These are phyloP conservation scores for Neurospora intermedia DNA, from an alignment of 495 filamentous ascomycete species.

Conservation along the genomic window DNA sequence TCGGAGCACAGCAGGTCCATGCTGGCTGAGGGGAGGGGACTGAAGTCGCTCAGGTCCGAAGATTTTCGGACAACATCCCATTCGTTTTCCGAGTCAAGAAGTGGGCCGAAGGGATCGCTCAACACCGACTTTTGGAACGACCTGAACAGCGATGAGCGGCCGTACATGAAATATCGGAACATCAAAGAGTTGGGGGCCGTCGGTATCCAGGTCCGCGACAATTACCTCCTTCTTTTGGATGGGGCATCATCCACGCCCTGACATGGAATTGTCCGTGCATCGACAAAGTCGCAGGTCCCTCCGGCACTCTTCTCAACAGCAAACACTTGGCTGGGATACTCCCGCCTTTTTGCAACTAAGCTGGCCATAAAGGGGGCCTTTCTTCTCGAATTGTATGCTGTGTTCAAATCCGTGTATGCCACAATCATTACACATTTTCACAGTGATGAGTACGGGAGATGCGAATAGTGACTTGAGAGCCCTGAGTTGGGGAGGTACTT, in stretches of 20 bases:
- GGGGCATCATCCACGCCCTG: neutral
- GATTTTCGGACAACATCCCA: neutral
- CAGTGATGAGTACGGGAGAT: too few relatives aligned
- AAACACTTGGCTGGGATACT: neutral
- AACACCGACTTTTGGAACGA: neutral
- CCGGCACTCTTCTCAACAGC: neutral
- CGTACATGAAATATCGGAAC: neutral
- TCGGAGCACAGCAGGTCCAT: neutral
- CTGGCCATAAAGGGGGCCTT: neutral
- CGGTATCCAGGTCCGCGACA: too few relatives aligned
- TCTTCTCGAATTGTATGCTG: neutral
- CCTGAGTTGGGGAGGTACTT: neutral
- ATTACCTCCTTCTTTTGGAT: too few relatives aligned
- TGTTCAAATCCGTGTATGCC: neutral
- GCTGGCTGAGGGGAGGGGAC: neutral
- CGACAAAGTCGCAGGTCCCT: neutral
- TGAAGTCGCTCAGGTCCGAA: neutral
- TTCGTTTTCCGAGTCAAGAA: neutral
- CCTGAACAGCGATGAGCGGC: neutral
- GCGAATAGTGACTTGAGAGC: neutral
- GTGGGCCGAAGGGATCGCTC: neutral
- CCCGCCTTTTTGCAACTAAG: neutral
- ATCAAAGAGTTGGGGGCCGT: neutral
- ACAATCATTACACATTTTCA: neutral
- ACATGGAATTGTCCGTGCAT: neutral